Conservation (phyloP, 2,329 filamentous ascomycete genomes). For the Xylaria sp. region DNA sequence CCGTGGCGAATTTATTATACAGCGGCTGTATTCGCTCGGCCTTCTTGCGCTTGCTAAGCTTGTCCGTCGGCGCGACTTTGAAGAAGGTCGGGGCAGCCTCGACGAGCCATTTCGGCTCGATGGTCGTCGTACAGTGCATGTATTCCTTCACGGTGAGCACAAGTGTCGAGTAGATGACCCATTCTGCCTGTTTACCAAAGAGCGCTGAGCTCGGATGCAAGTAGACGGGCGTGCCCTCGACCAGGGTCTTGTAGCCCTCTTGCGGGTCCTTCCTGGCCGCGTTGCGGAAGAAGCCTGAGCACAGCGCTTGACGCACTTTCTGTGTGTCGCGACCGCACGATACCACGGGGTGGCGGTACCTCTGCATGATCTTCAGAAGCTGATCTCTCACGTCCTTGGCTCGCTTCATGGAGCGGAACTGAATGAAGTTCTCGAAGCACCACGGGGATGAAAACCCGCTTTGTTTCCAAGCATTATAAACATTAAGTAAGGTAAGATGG, state of each 20-base stretch:
- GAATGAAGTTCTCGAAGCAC: conserved; percentile 99
- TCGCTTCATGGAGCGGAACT: conserved; percentile 86
- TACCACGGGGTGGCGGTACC: conserved; percentile 83
- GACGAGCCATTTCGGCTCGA: conserved; percentile 94
- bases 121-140: conserved; percentile 93
- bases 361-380: conserved; percentile 90
- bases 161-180: conserved; percentile 92
- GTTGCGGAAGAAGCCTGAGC: conserved; percentile 95
- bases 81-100: conserved; percentile 99
- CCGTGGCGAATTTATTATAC: conserved; percentile 90
- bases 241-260: conserved; percentile 97
- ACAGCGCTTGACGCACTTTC: conserved; percentile 88
- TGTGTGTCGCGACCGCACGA: conserved; percentile 90
- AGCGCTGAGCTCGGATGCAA: conserved; percentile 91
- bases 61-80: conserved; percentile 91
- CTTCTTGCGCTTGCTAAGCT: conserved; percentile 89
- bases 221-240: conserved; percentile 93
- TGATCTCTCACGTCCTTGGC: conserved; percentile 94
- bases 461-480: conserved; percentile 97
- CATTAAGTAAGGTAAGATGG: conserved; percentile 92
- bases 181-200: conserved; percentile 95
- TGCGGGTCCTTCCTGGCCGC: conserved; percentile 93
- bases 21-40: conserved; percentile 94
- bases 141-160: conserved; percentile 97
- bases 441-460: conserved; percentile 84